phyloP scores from a whole-genome alignment of 331 rosid species.

The Quercus tomentella region DNA sequence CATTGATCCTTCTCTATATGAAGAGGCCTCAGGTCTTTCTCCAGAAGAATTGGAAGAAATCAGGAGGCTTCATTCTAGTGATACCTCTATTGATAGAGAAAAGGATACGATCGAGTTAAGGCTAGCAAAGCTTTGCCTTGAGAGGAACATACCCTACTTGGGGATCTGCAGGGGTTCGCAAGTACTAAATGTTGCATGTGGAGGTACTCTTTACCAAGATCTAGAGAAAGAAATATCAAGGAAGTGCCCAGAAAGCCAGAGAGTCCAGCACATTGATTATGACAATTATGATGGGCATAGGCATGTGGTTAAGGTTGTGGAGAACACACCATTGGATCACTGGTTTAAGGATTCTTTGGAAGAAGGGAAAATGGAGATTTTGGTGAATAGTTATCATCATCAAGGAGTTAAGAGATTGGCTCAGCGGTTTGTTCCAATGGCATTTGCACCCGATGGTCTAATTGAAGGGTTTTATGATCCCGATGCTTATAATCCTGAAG shows the following conservation, averaged over 20 bases:
- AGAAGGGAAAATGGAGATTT: constrained; percentile 48
- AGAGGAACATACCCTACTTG: constrained; percentile 83
- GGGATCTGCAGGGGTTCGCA: constrained; percentile 95
- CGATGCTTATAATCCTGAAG: constrained; percentile 84
- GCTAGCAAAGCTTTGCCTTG: constrained; percentile 85
- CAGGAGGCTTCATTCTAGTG: constrained; percentile 66
- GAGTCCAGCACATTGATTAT: constrained; percentile 63
- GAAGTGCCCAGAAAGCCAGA: constrained; percentile 25
- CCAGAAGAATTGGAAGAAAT: constrained; percentile 69
- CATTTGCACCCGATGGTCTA: constrained; percentile 76
- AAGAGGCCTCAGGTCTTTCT: constrained; percentile 41
- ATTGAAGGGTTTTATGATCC: constrained; percentile 88
- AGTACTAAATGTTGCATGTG: constrained; percentile 84
- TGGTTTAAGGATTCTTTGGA: constrained; percentile 77
- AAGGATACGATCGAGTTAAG: constrained; percentile 81
- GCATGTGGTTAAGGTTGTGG: constrained; percentile 64
- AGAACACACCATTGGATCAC: constrained; percentile 62
- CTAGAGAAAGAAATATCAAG: constrained; percentile 57
- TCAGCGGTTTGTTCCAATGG: constrained; percentile 84
- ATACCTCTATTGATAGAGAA: constrained; percentile 70
- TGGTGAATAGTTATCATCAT: constrained; percentile 87
- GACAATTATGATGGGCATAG: constrained; percentile 91
- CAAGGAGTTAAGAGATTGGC: constrained; percentile 88
- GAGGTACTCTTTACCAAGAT: constrained; percentile 79
- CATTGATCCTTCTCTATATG: constrained; percentile 79